Evolutionary conservation across 257 asterid genomes (phyloP).

Genomic region (Euphrasia confusa): DNA sequence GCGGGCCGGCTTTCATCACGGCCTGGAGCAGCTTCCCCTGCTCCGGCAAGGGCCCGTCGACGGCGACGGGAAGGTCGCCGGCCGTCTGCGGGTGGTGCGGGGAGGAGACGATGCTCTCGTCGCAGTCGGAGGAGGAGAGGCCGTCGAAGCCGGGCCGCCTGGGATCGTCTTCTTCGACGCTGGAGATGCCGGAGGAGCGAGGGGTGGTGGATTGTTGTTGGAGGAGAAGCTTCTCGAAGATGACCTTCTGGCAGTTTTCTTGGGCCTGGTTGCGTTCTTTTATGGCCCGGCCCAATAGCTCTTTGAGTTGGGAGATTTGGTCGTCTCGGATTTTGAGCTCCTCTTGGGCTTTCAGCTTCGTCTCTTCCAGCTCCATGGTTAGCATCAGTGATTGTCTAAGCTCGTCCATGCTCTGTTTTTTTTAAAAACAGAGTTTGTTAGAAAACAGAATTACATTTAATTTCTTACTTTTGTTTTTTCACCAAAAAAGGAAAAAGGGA

Average conservation of each 20-base stretch:
- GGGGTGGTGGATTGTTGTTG: slow-evolving; percentile 42
- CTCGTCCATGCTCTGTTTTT: slow-evolving; percentile 70
- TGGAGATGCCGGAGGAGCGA: slow-evolving; percentile 54
- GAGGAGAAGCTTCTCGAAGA: slow-evolving; percentile 43
- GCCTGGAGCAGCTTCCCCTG: slow-evolving; percentile 76
- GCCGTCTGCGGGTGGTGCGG: slow-evolving; percentile 17
- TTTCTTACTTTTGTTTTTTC: no score
- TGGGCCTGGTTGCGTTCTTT: slow-evolving; percentile 65
- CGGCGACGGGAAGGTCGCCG: slow-evolving; percentile 26
- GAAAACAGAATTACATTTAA: background rate
- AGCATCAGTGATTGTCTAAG: slow-evolving; percentile 48
- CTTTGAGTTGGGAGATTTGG: slow-evolving; percentile 51
- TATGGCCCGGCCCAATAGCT: slow-evolving; percentile 40
- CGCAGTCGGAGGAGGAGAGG: slow-evolving; percentile 68
- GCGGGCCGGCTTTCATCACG: slow-evolving; percentile 89
- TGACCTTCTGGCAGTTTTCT: slow-evolving; percentile 41
- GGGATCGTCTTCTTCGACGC: slow-evolving; percentile 47
- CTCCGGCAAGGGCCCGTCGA: slow-evolving; percentile 61
- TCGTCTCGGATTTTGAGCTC: slow-evolving; percentile 57
- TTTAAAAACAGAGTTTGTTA: background rate
- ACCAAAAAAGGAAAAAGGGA: background rate
- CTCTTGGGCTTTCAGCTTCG: slow-evolving; percentile 58
- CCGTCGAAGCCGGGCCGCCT: slow-evolving; percentile 32
- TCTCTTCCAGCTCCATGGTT: slow-evolving; percentile 65
- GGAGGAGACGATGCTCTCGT: slow-evolving; percentile 83